Evolutionary conservation across 371 early-diverging fungal genomes (phyloP), one percentile per base, ranked within the genome.

Genomic region (Scutellospora calospora): DNA sequence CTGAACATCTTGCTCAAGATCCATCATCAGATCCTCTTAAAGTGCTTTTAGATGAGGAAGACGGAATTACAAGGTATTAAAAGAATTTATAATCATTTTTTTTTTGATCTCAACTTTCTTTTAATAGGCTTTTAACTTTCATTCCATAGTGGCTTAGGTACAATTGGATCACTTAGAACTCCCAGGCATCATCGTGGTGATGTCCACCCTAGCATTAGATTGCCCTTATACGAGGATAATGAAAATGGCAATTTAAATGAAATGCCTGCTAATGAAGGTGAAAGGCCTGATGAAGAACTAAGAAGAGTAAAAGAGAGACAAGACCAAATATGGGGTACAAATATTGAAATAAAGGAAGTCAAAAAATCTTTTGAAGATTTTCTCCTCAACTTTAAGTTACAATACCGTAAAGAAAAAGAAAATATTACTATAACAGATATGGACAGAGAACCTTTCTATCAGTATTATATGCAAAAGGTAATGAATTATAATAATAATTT

Each of bases 311-410:
- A 25, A 41, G 35, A 35, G 14, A 69, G 22, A 45, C 33, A 18
- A 25, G 41, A 69, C 25, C 69, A 69, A n/a, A 98, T 99, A 80
- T 99, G 99, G 99, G 99, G 99, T 60, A 99, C 99, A 0, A 97
- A 96, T 9, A 94, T 99, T 82, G 96, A 97, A 82, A 94, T 99
- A 62, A 92, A 97, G 60, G 97, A 98, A 62, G 94, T 95, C 57
- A 96, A 95, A 87, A 85, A 87, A n/a, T 85, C 89, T 31, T 99
- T 99, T 88, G 89, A 93, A 65, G 93, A 97, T 81, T 99, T 99
- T 84, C 86, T 99, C 83, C 81, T 83, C 45, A 87, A 93, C 72
- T 98, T 96, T 83, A 92, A 91, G 11, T 79, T 90, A 16, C 87
- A 88, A 54, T 85, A 95, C 82, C 89, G 93, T 72, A 90, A 92